A percentile compares a stretch with the other conserved stretches of the same genome.
Conservation (phyloP, 1,284 basidiomycete species). For the Ceratobasidium sp. region DNA sequence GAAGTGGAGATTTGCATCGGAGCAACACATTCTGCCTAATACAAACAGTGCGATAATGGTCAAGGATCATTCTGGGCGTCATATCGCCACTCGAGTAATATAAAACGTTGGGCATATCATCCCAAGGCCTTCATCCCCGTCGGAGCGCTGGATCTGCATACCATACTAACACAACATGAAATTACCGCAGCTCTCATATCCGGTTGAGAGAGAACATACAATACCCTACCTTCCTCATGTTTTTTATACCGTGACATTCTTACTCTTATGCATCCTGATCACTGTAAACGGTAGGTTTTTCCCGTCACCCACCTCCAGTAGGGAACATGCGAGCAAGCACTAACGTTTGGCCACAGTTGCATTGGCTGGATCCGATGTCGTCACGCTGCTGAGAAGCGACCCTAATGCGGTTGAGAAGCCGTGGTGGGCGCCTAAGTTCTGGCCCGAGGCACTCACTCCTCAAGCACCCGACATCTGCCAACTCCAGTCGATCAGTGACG, state of each 20-base stretch:
- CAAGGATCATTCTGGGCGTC: no score
- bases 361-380: conserved; percentile 15
- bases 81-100: no score
- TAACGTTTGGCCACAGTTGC: not conserved
- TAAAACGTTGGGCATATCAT: no score
- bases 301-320: no score
- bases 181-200: conserved; percentile 7
- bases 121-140: no score
- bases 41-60: no score
- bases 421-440: conserved; percentile 19
- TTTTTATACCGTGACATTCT: not conserved
- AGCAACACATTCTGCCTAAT: no score
- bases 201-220: conserved; percentile 1
- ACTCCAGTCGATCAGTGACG: conserved; percentile 7
- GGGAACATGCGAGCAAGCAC: not conserved
- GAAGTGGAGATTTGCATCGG: no score
- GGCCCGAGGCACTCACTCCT: not conserved
- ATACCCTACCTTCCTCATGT: conserved; percentile 24
- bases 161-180: no score
- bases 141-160: no score
- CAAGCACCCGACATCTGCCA: not conserved
- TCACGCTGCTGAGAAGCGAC: not conserved
- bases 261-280: not conserved
- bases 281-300: conserved; percentile 2
- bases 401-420: conserved; percentile 6